Evolutionary conservation across 331 rosid species (phyloP), one percentile per base, ranked within the genome.

Genomic region (Rosa hybrid): DNA sequence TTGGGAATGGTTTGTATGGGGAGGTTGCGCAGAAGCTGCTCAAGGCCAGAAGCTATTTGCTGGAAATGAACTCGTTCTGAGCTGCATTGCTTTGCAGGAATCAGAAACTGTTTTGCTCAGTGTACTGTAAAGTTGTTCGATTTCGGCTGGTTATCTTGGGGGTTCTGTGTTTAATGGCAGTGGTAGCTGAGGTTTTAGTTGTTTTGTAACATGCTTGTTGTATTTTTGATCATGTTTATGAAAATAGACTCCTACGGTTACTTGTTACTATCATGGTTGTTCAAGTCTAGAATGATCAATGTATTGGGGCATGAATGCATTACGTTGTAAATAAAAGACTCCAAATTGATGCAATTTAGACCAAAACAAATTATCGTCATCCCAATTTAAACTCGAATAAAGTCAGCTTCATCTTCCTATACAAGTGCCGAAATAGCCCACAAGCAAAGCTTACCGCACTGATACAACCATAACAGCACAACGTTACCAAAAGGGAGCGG

Each of bases 11-110:
- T 21, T 51, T 65, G 75, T 75, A 80, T 18, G 84, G 73, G 0
- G 88, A 86, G 80, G 84, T 81, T 1, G 87, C 82, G 18, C 79
- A 21, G 38, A 75, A 68, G 49, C 73, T 88, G 76, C 81, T 86
- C 11, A 80, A 82, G 81, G 83, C 79, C 25, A 75, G 78, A 4
- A 80, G 83, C 34, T 88, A 75, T 71, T 54, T 60, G 39, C 80
- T 86, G 27, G 88, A 82, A 76, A 82, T 88, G 88, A 88, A 86
- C 83, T 86, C 88, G 0, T 86, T 88, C 34, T 88, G 74, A 64
- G 70, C 45, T 34, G 70, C 70, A 64, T 64, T 63, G 20, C 42
- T 5, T 2, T 3, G 30, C 30, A 25, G 68, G 41, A 12, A 23
- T 14, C 57, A 11, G 63, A 1, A 59, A 25, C 42, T 12, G 42